These are phyloP conservation scores for Cicer pinnatifidum DNA, from an alignment of 306 rosid genomes.

Conservation along the genomic window DNA sequence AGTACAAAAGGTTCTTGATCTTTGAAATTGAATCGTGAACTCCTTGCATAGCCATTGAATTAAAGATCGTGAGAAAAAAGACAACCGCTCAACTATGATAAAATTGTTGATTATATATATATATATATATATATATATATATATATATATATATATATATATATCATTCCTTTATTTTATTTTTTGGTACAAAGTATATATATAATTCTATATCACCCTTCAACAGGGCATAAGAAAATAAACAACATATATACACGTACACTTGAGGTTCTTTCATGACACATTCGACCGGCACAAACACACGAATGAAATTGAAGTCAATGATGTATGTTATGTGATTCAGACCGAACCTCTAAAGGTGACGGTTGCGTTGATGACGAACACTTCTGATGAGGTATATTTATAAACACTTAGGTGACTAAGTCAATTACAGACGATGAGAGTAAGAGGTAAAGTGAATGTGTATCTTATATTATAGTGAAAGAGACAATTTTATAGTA, in stretches of 20 bases:
- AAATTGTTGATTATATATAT: not conserved
- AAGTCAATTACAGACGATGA: no score
- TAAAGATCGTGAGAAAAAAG: slow-evolving; percentile 1
- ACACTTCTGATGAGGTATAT: no score
- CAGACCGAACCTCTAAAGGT: no score
- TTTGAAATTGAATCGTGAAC: slow-evolving; percentile 4
- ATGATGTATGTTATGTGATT: not conserved
- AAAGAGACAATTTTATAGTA: no score
- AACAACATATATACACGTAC: not conserved
- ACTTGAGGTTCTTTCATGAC: not conserved
- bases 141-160: no score
- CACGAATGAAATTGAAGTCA: slow-evolving; percentile 29
- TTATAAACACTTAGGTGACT: no score
- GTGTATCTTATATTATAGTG: no score
- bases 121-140: no score
- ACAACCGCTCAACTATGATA: not conserved
- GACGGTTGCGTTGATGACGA: no score
- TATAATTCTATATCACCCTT: not conserved
- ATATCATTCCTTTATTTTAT: no score
- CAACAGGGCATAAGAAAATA: slow-evolving; percentile 13
- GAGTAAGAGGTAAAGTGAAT: no score
- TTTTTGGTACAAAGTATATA: no score
- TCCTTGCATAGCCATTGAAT: slow-evolving; percentile 20
- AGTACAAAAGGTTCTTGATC: not conserved
- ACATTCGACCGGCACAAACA: slow-evolving; percentile 17